A percentile compares a stretch with the other conserved stretches of the same genome.
phyloP scores from a whole-genome alignment of 148 eudicot species.

The Silene latifolia region DNA sequence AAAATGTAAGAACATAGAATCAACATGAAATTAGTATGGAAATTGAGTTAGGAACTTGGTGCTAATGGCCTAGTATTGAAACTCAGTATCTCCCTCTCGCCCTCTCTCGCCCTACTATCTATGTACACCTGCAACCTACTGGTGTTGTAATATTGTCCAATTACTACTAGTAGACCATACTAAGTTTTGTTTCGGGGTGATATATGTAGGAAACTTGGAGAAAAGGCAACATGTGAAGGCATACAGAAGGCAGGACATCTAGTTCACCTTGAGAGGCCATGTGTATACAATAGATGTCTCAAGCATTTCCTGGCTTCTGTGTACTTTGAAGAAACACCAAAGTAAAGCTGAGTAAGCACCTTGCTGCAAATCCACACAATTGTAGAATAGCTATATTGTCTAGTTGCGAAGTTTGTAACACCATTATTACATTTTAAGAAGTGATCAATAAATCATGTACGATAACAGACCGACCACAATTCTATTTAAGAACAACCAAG shows the following conservation, averaged over 20 bases:
- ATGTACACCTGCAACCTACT: no score
- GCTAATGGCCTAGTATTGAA: no score
- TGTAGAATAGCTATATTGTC: constrained; percentile 11
- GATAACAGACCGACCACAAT: neutral
- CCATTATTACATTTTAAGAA: constrained; percentile 15
- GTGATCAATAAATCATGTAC: constrained; percentile 14
- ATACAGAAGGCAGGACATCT: constrained; percentile 82
- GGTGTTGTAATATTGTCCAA: no score
- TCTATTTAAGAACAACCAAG: constrained; percentile 8
- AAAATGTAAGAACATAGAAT: no score
- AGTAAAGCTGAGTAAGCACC: constrained; percentile 2
- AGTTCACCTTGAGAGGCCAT: constrained; percentile 80
- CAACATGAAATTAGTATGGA: no score
- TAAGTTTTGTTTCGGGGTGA: neutral
- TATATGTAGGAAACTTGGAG: constrained; percentile 75
- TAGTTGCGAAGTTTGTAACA: neutral
- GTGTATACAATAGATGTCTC: constrained; percentile 61
- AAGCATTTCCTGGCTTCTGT: constrained; percentile 65
- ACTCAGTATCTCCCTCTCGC: no score
- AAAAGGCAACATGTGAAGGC: constrained; percentile 50
- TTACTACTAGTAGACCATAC: no score
- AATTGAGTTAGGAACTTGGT: no score
- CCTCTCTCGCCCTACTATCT: no score
- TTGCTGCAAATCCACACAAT: neutral
- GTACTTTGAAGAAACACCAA: constrained; percentile 19